Base-by-base conservation (phyloP, 257 asterid species). In the Apocynum venetum region DNA sequence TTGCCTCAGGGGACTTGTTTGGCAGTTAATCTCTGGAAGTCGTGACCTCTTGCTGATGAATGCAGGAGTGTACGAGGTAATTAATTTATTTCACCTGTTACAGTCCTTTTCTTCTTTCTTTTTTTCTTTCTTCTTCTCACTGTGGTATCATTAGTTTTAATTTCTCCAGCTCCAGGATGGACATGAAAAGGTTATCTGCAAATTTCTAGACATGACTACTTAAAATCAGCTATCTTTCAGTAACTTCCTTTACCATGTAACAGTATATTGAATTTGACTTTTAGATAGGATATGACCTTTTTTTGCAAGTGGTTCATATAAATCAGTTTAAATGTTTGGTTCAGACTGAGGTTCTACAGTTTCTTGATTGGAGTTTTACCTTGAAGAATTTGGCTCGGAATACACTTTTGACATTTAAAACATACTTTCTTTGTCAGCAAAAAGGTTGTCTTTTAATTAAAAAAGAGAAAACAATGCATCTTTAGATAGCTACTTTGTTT, bases 41-140 rank as follows among this genome's bases (percentile, higher is more conserved):
- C 97, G 99, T 65, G 98, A 96, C 87, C 99, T 96, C 87, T 85
- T 96, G 88, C 89, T 96, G 78, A 84, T 91, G 97, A 96, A 96
- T 84, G 97, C 99, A 75, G 99, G 99, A 69, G 99, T 96, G 52
- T 96, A 96, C 80, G 98, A 96, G 99, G 99, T 96, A 83, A 80
- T 52, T 15, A n/a, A 44, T n/a, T 60, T 36, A 19, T 78, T 81
- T 8, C 12, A 6, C 65, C 53, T 65, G 6, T 52, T 71, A 69
- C 78, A 51, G 46, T 77, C 61, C 48, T 78, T 19, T 41, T 25
- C 49, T 41, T 71, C 48, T 11, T 70, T 75, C 20, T 15, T 12
- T 56, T 40, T 35, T 20, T 10, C 56, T 59, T 40, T 41, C 17
- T 76, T 13, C 15, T 66, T 15, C 51, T 56, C 51, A 7, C 40